Conservation (phyloP, 192 early-diverging fungal genomes). For the Spizellomyces punctatus region DNA sequence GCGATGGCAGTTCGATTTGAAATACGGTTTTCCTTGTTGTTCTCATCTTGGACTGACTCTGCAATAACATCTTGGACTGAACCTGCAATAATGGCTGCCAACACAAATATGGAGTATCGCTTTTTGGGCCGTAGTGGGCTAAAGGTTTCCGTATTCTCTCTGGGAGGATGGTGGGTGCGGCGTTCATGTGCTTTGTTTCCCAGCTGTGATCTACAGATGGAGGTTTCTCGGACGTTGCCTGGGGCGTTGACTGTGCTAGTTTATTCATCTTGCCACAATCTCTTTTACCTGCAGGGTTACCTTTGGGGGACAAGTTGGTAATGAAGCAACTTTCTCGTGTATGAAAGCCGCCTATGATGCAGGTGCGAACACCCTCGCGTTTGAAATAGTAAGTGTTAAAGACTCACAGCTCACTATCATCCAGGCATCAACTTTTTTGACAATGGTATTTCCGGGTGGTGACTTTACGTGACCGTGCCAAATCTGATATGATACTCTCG, state of each 20-base stretch:
- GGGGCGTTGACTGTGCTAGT: no score
- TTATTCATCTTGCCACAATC: no score
- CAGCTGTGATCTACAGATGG: no score
- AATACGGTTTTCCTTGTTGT: no score
- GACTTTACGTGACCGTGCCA: neutral
- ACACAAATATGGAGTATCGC: slow-evolving; percentile 75
- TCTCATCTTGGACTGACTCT: no score
- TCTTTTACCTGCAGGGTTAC: slow-evolving; percentile 60
- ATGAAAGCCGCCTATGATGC: slow-evolving; percentile 68
- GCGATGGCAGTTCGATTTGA: no score
- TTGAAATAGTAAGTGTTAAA: no score
- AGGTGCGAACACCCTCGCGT: neutral
- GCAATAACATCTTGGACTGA: no score
- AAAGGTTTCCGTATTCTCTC: slow-evolving; percentile 70
- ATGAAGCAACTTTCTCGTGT: slow-evolving; percentile 65
- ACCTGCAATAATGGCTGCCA: slow-evolving; percentile 7
- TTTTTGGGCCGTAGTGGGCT: slow-evolving; percentile 77
- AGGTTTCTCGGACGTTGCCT: no score
- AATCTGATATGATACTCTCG: neutral
- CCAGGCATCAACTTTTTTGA: slow-evolving; percentile 79
- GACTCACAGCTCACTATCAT: no score
- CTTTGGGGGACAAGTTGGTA: slow-evolving; percentile 60
- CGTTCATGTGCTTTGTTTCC: no score
- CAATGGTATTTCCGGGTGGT: slow-evolving; percentile 30
- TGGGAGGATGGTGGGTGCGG: slow-evolving; percentile 56